Conservation (phyloP, 83 land plant species). For the Thuja plicata region DNA sequence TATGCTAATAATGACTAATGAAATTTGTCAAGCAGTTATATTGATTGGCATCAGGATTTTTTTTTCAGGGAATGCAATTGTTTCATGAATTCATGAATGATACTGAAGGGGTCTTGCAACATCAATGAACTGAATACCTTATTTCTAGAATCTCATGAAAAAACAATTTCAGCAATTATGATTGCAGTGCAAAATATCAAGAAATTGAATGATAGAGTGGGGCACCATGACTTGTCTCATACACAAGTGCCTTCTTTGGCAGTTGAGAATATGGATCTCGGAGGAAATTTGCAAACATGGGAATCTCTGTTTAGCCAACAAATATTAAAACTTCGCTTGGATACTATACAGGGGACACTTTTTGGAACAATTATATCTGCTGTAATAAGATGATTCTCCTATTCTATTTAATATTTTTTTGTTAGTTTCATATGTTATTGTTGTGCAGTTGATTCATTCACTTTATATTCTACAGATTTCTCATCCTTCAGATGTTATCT, state of each 20-base stretch:
- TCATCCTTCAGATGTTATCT: neutral
- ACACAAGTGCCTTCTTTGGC: neutral
- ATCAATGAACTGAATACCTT: slow-evolving; percentile 10
- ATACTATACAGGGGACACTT: slow-evolving; percentile 31
- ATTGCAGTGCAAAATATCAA: slow-evolving; percentile 34
- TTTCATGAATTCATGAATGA: slow-evolving; percentile 24
- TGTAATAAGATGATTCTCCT: slow-evolving; percentile 35
- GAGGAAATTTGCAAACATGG: slow-evolving; percentile 50
- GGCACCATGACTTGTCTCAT: neutral
- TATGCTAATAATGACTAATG: neutral
- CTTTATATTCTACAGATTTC: neutral
- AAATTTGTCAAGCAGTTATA: neutral
- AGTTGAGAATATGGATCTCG: slow-evolving; percentile 17
- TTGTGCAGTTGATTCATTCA: neutral
- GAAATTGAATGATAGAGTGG: neutral
- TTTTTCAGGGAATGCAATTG: slow-evolving; percentile 39
- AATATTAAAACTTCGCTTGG: slow-evolving; percentile 35
- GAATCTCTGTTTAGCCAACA: slow-evolving; percentile 26
- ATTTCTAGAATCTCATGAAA: slow-evolving; percentile 13
- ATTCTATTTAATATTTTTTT: neutral
- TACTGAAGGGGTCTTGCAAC: neutral
- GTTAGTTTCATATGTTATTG: slow-evolving; percentile 6
- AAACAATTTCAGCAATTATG: slow-evolving; percentile 21
- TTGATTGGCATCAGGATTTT: neutral
- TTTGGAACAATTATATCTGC: slow-evolving; percentile 31